Base-by-base conservation (phyloP, 305 asterid species). In the Solanum hybrid region DNA sequence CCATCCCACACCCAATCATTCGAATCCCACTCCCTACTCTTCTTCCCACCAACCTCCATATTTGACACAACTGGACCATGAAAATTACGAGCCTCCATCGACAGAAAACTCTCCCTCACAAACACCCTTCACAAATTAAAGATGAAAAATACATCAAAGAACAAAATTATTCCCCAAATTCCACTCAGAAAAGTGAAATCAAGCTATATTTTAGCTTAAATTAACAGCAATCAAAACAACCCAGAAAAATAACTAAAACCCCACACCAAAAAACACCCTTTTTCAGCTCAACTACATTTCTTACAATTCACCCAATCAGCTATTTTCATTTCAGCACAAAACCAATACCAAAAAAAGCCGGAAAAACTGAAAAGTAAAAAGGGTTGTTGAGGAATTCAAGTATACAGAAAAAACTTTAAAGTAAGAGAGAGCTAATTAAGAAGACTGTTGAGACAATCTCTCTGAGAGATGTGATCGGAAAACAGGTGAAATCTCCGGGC, bases 1-100 rank as follows among this genome's bases (percentile, higher is more conserved):
- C 99, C 98, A 90, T 97, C 99, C 99, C 99, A 97, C 89, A 88
- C 94, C 98, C 99, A 97, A 14, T 95, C 98, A 91, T 93, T 97
- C 93, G 93, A 93, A 93, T 94, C 98, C 99, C 99, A 97, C 42
- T 97, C 99, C 90, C 89, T 78, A 36, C 89, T 92, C 93, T 87
- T 95, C 88, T 95, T 95, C 90, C 98, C 98, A 79, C 91, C 69
- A 22, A 90, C 92, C 91, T 93, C 90, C 91, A 94, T 69, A 91
- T 93, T 97, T 31, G 96, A 71, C 87, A 91, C 93, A 78, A 92
- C 94, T 10, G 97, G 95, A 17, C 95, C 95, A 86, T 91, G 93
- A 77, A 91, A 93, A 91, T 91, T 60, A 86, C 91, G 95, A 92
- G 92, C 31, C 90, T 94, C 94, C 94, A 87, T 94, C 64, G 6